Base-by-base conservation (phyloP, 768 basidiomycete genomes). In the Ramaria rubella region DNA sequence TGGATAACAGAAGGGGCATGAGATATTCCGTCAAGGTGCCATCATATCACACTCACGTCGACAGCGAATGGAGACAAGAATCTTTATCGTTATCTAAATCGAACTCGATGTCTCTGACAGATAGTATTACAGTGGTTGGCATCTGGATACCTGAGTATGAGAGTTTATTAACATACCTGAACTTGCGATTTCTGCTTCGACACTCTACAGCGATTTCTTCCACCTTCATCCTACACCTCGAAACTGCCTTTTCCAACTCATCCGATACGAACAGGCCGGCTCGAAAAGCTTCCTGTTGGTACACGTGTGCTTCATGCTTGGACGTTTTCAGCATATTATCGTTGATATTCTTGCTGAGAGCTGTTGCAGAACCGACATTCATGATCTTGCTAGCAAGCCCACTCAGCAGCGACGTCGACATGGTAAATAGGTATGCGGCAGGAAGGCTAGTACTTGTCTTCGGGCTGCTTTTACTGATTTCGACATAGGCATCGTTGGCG, bases 71-170 rank as follows among this genome's bases (percentile, higher is more conserved):
- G 30, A 79, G 64, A 59, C 78, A 80, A 9, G 64, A 65, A 2
- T 63, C 57, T 50, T 57, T 48, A 61, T 79, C 76, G 36, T 71
- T 72, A 54, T 75, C 76, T 4, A 80, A 63, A 61, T 82, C 81
- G 55, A 81, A 82, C 60, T 80, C 80, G 24, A 78, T 68, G 65
- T 83, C 81, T 62, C 81, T 80, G 58, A 43, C 31, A 33, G 29
- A 23, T 21, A 29, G 40, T 31, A 15, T n/a, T 33, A 30, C 24
- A n/a, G n/a, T n/a, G 62, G 46, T 24, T 24, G 17, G 26, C 21
- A 1, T 17, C 15, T 9, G 24, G 43, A 29, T 24, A 24, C 50
- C 27, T 19, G 26, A 33, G 27, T 4, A 51, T 12, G 23, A 23
- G 29, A 58, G 15, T 61, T 61, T 11, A 63, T 15, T 43, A 8